Base-by-base conservation (phyloP, 1,139 yeast species). In the Nakaseomyces delphensis region DNA sequence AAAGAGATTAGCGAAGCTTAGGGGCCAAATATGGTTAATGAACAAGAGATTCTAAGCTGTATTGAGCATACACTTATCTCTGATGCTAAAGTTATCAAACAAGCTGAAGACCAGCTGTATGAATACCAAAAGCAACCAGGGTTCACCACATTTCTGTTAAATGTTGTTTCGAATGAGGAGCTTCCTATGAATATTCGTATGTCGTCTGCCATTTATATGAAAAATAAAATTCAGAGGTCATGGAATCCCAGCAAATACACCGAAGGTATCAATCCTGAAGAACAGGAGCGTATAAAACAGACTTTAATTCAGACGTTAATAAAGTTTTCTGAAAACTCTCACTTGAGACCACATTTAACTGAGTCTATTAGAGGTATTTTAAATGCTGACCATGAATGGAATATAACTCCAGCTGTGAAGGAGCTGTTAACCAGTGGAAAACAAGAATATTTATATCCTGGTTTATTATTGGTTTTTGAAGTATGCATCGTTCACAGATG, bases 61-160 rank as follows among this genome's bases (percentile, higher is more conserved):
- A 83, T 91, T 53, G 73, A 82, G 40, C 87, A 83, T 21, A 86
- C 97, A 0, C 70, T 91, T 47, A 83, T 81, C 51, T 76, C 87
- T 1, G 79, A 83, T 56, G 82, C 76, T 37, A 64, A 65, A 28
- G 63, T 74, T 30, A 75, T 95, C 53, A 73, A 70, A 48, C 73
- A 74, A 41, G 93, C 96, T 0, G 97, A 89, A 61, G 54, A 59
- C 6, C 75, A 81, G 54, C 72, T 89, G 40, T 66, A 66, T 38
- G 73, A 73, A 50, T 73, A 77, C 38, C 79, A 79, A 40, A 60
- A 60, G 38, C 67, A 73, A 15, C 71, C 76, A 1, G 83, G 83
- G 1, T 77, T 78, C 62, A 74, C 83, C 1, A 67, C 71, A 9
- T 76, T 74, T 53, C 66, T 78, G 44, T 65, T 80, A 29, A 77